Percentiles rank a stretch among this genome's conserved stretches.
Evolutionary conservation across 83 land plant genomes (phyloP).

Genomic region (Picea mariana): DNA sequence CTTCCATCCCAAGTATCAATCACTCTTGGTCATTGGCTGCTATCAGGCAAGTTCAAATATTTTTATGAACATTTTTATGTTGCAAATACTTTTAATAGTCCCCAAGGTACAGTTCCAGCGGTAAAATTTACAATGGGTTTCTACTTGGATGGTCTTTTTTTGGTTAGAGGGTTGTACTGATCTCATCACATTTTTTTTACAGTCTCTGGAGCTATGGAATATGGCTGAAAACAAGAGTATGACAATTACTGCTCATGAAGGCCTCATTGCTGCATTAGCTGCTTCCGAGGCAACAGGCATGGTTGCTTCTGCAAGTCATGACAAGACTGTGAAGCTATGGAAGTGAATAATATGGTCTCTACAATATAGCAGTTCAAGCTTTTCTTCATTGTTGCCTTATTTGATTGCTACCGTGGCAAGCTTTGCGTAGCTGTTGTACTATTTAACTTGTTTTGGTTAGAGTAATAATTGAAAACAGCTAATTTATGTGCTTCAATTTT

Average conservation of each 20-base stretch:
- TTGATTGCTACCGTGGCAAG: too few species aligned
- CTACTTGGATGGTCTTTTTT: not conserved
- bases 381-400: too few species aligned
- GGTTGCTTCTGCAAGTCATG: conserved; percentile 93
- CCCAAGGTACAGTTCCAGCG: too few species aligned
- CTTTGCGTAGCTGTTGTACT: too few species aligned
- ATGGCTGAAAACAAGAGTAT: conserved; percentile 78
- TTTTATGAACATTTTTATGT: too few species aligned
- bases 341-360: conserved; percentile 25
- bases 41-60: conserved; percentile 44
- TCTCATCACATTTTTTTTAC: conserved; percentile 17
- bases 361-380: too few species aligned
- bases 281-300: conserved; percentile 69
- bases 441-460: too few species aligned
- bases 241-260: conserved; percentile 80
- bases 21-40: conserved; percentile 66
- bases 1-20: conserved; percentile 67
- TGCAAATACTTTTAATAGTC: too few species aligned
- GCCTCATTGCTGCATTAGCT: conserved; percentile 80
- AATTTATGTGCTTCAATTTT: too few species aligned
- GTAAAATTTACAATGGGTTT: too few species aligned
- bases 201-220: conserved; percentile 92
- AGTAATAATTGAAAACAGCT: too few species aligned
- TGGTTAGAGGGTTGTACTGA: not conserved
- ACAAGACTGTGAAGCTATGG: conserved; percentile 84